Conservation (phyloP, 2,329 filamentous ascomycete genomes). For the Nothopassalora personata region DNA sequence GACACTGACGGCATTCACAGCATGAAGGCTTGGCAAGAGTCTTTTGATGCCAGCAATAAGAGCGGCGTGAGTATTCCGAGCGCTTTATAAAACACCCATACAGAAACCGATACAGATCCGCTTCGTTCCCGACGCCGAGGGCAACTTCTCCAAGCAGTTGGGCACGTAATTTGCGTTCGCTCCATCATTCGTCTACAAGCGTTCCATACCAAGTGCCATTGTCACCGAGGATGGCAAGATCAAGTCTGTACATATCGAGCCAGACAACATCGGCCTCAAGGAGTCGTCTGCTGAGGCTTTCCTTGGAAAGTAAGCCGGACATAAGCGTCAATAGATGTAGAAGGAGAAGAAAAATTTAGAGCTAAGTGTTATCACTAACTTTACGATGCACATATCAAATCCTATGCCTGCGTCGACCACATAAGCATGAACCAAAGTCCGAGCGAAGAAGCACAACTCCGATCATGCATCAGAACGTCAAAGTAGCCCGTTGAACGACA, state of each 20-base stretch:
- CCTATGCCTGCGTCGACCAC: background rate
- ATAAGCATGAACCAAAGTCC: background rate
- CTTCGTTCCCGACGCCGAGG: constrained; percentile 78
- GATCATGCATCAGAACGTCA: background rate
- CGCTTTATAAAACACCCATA: background rate
- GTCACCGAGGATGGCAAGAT: constrained; percentile 81
- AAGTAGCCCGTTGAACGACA: constrained; percentile 1
- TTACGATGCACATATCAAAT: background rate
- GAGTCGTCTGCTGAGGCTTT: constrained; percentile 19
- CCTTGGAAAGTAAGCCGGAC: constrained; percentile 1
- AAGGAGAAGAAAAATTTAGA: background rate
- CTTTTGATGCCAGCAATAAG: constrained; percentile 67
- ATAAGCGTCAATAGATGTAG: background rate
- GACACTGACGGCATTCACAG: constrained; percentile 7
- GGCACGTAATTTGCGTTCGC: constrained; percentile 76
- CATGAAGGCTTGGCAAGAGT: constrained; percentile 82
- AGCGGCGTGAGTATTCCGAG: constrained; percentile 62
- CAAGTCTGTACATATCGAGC: constrained; percentile 73
- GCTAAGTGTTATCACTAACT: background rate
- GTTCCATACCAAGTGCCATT: constrained; percentile 84
- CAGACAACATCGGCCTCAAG: constrained; percentile 48
- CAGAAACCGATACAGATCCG: constrained; percentile 58
- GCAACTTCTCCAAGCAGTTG: constrained; percentile 73
- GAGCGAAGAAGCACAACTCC: background rate
- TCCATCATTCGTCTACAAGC: constrained; percentile 72